These are phyloP conservation scores for Tricholoma terreum DNA, from an alignment of 768 basidiomycete species.

Conservation along the genomic window DNA sequence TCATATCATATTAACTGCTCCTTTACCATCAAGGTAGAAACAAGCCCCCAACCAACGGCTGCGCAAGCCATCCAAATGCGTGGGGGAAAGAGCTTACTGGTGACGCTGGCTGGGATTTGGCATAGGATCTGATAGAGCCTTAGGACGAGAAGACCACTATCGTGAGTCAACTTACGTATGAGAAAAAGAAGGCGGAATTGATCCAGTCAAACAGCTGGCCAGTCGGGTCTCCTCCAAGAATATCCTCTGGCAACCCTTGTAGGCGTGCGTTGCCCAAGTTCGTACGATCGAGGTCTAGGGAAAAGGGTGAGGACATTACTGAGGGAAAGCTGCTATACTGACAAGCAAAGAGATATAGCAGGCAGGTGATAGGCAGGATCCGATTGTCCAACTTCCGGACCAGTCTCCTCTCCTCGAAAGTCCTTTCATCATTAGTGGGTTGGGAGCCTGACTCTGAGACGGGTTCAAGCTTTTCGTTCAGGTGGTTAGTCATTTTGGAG, in stretches of 20 bases:
- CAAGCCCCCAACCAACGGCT: constrained; percentile 74
- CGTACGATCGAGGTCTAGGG: constrained; percentile 64
- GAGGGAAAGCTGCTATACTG: constrained; percentile 25
- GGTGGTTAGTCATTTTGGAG: constrained; percentile 12
- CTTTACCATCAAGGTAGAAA: constrained; percentile 66
- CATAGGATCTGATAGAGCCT: constrained; percentile 52
- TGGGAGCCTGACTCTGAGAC: constrained; percentile 15
- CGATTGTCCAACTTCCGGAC: constrained; percentile 63
- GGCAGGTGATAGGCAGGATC: constrained; percentile 67
- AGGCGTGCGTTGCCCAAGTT: constrained; percentile 80
- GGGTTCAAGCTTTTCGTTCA: constrained; percentile 31
- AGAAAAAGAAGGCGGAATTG: constrained; percentile 74
- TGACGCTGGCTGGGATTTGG: constrained; percentile 63
- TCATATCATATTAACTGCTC: background rate
- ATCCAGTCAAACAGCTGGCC: constrained; percentile 76
- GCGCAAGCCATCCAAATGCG: constrained; percentile 62
- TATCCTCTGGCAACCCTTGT: constrained; percentile 64
- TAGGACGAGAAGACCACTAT: background rate
- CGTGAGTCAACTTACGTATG: constrained; percentile 50
- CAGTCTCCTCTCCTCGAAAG: constrained; percentile 31
- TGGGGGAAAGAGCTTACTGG: constrained; percentile 68
- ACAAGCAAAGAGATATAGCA: constrained; percentile 80
- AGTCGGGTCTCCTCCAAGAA: constrained; percentile 63
- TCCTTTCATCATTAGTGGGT: constrained; percentile 6
- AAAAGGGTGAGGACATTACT: constrained; percentile 1